Evolutionary conservation across 2,329 filamentous ascomycete genomes (phyloP).

Genomic region (Lasiodiplodia citricola): DNA sequence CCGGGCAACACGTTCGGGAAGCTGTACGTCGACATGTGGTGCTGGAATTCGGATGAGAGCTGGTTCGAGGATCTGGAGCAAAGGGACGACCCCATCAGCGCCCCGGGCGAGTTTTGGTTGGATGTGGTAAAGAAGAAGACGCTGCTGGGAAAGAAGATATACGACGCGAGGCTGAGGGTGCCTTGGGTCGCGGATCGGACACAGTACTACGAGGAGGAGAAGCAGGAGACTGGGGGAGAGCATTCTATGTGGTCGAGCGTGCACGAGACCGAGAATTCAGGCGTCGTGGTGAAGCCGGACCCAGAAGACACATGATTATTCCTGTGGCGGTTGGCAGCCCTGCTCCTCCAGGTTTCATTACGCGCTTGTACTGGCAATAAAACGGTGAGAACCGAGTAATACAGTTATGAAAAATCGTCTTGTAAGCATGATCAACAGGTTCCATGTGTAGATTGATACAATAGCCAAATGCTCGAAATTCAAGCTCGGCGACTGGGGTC

Average conservation of each 20-base stretch:
- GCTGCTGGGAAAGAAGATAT: neutral
- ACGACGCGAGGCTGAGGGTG: neutral
- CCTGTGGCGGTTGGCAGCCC: no score
- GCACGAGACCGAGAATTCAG: no score
- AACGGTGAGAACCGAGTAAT: no score
- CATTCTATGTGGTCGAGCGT: neutral
- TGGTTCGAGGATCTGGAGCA: constrained; percentile 17
- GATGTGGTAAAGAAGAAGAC: neutral
- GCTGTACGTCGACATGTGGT: constrained; percentile 9
- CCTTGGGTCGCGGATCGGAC: neutral
- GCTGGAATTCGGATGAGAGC: neutral
- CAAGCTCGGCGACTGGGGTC: no score
- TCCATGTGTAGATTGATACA: no score
- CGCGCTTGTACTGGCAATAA: no score
- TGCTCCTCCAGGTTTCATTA: no score
- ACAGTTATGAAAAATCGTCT: no score
- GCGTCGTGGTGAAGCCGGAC: neutral
- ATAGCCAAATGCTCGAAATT: no score
- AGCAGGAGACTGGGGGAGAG: neutral
- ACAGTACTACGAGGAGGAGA: constrained; percentile 2
- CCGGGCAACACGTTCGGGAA: neutral
- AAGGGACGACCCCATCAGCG: neutral
- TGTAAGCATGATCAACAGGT: no score
- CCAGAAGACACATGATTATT: neutral
- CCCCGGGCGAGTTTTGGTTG: constrained; percentile 2